These are phyloP conservation scores for Aeschynomene evenia DNA, from an alignment of 306 rosid genomes.

Conservation along the genomic window DNA sequence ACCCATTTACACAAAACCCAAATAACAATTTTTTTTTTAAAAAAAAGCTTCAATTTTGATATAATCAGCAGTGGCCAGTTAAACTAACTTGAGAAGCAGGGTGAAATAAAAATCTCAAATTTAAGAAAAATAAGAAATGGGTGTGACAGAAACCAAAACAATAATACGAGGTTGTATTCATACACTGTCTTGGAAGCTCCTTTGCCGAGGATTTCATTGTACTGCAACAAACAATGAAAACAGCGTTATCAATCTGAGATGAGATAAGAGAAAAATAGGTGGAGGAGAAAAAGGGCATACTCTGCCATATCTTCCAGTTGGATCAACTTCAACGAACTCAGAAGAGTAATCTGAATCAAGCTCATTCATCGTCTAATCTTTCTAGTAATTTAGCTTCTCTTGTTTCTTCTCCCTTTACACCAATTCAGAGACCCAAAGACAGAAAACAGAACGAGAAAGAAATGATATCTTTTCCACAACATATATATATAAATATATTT, in stretches of 20 bases:
- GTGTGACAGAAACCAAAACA: background rate
- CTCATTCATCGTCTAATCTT: slow-evolving; percentile 55
- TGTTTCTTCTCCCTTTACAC: background rate
- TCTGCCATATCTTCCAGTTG: slow-evolving; percentile 99
- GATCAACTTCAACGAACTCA: slow-evolving; percentile 91
- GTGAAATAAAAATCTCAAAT: background rate
- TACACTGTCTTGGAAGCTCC: slow-evolving; percentile 99
- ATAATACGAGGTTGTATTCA: slow-evolving; percentile 27
- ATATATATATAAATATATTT: too few relatives aligned
- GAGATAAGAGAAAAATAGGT: background rate
- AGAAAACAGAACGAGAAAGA: background rate
- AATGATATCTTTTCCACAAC: too few relatives aligned
- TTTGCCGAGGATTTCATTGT: slow-evolving; percentile 90
- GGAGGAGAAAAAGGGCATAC: slow-evolving; percentile 39
- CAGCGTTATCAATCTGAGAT: slow-evolving; percentile 19
- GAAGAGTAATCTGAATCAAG: slow-evolving; percentile 55
- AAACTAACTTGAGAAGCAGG: background rate
- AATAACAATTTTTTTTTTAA: too few relatives aligned
- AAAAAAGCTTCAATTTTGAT: slow-evolving; percentile 26
- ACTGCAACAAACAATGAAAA: slow-evolving; percentile 50
- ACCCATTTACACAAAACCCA: slow-evolving; percentile 19
- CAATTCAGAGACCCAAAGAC: background rate
- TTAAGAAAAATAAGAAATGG: slow-evolving; percentile 13
- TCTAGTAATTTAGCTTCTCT: background rate
- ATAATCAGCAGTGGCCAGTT: slow-evolving; percentile 23